These are phyloP conservation scores for Arthromyces matolae DNA, from an alignment of 768 basidiomycete genomes.

Conservation along the genomic window DNA sequence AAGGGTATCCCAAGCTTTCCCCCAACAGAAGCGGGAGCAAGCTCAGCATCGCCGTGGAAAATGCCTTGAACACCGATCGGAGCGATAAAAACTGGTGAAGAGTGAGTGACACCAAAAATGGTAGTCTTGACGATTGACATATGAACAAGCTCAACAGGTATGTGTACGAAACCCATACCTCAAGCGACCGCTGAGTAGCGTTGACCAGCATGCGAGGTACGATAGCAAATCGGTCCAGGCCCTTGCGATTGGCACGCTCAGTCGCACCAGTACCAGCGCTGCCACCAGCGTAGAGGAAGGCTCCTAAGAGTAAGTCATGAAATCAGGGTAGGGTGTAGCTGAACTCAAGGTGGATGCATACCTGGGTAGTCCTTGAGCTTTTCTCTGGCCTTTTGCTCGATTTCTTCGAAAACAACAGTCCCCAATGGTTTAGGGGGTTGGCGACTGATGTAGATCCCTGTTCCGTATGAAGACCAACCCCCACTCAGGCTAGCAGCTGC, in stretches of 20 bases:
- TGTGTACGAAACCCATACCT: constrained; percentile 39
- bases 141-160: neutral
- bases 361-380: constrained; percentile 55
- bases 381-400: constrained; percentile 66
- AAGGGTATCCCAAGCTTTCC: constrained; percentile 59
- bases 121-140: constrained; percentile 44
- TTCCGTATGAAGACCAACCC: constrained; percentile 41
- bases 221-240: constrained; percentile 66
- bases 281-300: constrained; percentile 75
- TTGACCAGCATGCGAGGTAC: constrained; percentile 78
- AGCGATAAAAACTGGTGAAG: constrained; percentile 61
- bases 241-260: constrained; percentile 59
- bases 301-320: constrained; percentile 30
- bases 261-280: constrained; percentile 74
- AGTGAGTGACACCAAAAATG: constrained; percentile 63
- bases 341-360: constrained; percentile 22
- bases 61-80: constrained; percentile 80
- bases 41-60: constrained; percentile 66
- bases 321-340: neutral
- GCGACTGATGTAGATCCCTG: constrained; percentile 35
- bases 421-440: constrained; percentile 46
- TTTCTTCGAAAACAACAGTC: constrained; percentile 57
- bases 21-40: constrained; percentile 66
- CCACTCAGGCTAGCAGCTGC: neutral
- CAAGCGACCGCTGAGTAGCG: constrained; percentile 52